Evolutionary conservation across 129 eudicot genomes (phyloP).

Genomic region (Logfia minima): DNA sequence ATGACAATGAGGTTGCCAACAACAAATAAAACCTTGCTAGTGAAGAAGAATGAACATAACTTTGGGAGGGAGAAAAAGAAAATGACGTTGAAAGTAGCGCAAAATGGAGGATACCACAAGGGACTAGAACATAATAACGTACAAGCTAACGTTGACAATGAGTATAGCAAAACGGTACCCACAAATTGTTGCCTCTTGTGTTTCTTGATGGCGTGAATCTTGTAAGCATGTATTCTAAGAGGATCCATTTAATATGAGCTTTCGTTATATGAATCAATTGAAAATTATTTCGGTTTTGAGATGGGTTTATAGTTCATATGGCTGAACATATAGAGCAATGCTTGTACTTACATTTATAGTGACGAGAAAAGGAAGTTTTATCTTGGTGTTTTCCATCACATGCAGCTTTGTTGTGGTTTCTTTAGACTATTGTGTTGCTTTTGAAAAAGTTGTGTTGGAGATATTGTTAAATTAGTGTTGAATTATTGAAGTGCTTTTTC

Average conservation of each 20-base stretch:
- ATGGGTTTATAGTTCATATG: conserved; percentile 1
- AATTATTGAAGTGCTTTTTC: conserved; percentile 29
- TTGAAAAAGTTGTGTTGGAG: conserved; percentile 36
- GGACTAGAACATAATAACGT: conserved; percentile 52
- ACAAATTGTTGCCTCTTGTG: conserved; percentile 53
- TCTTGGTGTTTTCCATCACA: conserved; percentile 33
- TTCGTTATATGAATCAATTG: background rate
- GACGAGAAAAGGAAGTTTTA: conserved; percentile 18
- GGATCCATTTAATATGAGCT: conserved; percentile 42
- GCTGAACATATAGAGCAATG: too few species aligned
- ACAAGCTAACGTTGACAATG: conserved; percentile 45
- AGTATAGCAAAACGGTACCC: conserved; percentile 44
- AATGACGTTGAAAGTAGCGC: conserved; percentile 38
- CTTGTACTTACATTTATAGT: conserved; percentile 27
- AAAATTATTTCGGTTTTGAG: background rate
- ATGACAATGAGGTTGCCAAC: conserved; percentile 61
- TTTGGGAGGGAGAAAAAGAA: conserved; percentile 46
- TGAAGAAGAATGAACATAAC: conserved; percentile 42
- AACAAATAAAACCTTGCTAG: conserved; percentile 49
- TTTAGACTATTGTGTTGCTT: conserved; percentile 35
- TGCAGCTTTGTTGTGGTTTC: conserved; percentile 33
- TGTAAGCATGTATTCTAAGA: conserved; percentile 45
- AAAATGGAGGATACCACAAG: conserved; percentile 56
- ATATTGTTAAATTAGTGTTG: conserved; percentile 4
- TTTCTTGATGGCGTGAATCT: conserved; percentile 46